These are phyloP conservation scores for Pseudogymnoascus sp. DNA, from an alignment of 2,329 filamentous ascomycete genomes.

Conservation along the genomic window DNA sequence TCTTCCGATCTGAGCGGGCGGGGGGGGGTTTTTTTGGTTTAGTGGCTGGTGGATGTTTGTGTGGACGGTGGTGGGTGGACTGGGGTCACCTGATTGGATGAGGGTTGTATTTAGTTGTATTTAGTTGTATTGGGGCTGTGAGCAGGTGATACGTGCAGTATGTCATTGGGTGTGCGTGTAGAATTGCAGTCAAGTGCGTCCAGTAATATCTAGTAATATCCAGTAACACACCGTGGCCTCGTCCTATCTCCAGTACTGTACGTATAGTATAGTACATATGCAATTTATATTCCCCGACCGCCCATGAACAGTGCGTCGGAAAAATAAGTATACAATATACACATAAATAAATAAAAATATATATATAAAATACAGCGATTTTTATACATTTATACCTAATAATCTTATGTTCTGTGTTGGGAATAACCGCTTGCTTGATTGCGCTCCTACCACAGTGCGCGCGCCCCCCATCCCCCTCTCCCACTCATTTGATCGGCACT, in stretches of 20 bases:
- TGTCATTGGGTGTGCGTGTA: slow-evolving; percentile 3
- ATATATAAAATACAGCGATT: neutral
- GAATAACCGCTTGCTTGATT: neutral
- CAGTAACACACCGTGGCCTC: slow-evolving; percentile 1
- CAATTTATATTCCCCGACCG: slow-evolving; percentile 5
- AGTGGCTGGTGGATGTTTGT: slow-evolving; percentile 17
- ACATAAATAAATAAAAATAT: neutral
- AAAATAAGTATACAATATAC: neutral
- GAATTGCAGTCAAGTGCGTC: neutral
- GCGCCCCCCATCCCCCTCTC: neutral
- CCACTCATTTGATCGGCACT: neutral
- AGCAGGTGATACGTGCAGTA: slow-evolving; percentile 1
- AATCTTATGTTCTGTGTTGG: neutral
- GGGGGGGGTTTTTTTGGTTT: slow-evolving; percentile 20
- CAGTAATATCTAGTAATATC: neutral
- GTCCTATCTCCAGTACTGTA: neutral
- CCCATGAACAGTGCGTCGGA: neutral
- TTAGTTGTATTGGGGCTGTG: slow-evolving; percentile 8
- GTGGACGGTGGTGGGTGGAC: slow-evolving; percentile 13
- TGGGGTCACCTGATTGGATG: slow-evolving; percentile 3
- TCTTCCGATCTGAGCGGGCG: neutral
- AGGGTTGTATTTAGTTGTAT: no score
- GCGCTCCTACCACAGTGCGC: neutral
- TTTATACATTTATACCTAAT: neutral
- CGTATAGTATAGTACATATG: neutral